These are phyloP conservation scores for Yamadazyma taylorii DNA, from an alignment of 1,139 yeast genomes.

Conservation along the genomic window DNA sequence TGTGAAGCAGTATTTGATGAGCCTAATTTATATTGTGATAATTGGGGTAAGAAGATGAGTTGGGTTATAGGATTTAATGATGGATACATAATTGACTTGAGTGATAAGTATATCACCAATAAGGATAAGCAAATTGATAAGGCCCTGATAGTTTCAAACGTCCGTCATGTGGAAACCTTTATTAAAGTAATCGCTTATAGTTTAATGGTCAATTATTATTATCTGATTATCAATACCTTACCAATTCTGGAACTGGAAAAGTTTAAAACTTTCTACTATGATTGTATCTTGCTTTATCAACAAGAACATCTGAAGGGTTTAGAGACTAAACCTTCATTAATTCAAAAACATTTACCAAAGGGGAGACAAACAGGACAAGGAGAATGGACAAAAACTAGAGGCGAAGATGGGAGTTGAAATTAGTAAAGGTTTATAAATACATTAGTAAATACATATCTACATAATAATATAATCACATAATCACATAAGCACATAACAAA, in stretches of 20 bases:
- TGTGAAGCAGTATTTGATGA: conserved; percentile 87
- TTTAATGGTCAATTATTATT: conserved; percentile 29
- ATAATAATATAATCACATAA: background rate
- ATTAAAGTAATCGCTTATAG: conserved; percentile 40
- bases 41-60: conserved; percentile 95
- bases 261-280: conserved; percentile 21
- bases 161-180: conserved; percentile 35
- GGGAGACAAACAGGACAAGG: conserved; percentile 77
- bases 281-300: conserved; percentile 26
- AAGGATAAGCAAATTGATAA: conserved; percentile 54
- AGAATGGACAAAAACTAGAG: conserved; percentile 73
- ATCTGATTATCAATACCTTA: conserved; percentile 1
- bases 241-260: background rate
- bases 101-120: conserved; percentile 63
- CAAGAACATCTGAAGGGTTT: conserved; percentile 17
- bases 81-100: conserved; percentile 66
- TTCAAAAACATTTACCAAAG: conserved; percentile 10
- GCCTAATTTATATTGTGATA: conserved; percentile 71
- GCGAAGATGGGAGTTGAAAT: conserved; percentile 59
- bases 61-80: conserved; percentile 71
- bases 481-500: background rate
- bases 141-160: conserved; percentile 34
- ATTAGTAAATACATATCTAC: background rate
- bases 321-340: conserved; percentile 6
- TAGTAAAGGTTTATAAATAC: background rate